These are phyloP conservation scores for Yarrowia deformans DNA, from an alignment of 805 yeast genomes.

Conservation along the genomic window DNA sequence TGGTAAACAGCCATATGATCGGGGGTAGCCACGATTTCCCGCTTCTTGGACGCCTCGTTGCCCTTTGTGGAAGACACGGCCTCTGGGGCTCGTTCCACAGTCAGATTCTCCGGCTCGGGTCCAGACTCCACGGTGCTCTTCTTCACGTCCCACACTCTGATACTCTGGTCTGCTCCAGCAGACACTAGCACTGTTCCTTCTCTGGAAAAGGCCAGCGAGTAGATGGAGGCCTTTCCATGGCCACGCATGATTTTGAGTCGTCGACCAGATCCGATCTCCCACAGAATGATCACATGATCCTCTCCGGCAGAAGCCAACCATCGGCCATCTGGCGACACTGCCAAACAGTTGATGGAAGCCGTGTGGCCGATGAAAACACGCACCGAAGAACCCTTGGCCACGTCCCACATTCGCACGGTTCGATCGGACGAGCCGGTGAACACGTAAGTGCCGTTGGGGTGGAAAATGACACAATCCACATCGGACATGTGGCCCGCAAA, in stretches of 20 bases:
- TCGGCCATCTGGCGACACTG: slow-evolving; percentile 96
- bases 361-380: slow-evolving; percentile 92
- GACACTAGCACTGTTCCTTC: slow-evolving; percentile 91
- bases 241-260: slow-evolving; percentile 91
- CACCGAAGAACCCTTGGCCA: slow-evolving; percentile 84
- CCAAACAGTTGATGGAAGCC: slow-evolving; percentile 83
- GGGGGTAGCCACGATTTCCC: slow-evolving; percentile 78
- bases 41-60: slow-evolving; percentile 49
- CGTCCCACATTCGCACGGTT: slow-evolving; percentile 98
- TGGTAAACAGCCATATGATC: slow-evolving; percentile 94
- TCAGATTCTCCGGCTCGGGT: slow-evolving; percentile 76
- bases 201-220: slow-evolving; percentile 80
- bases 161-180: slow-evolving; percentile 91
- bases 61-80: slow-evolving; percentile 40
- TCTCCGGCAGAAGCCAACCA: slow-evolving; percentile 96
- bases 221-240: slow-evolving; percentile 86
- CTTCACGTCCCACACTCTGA: slow-evolving; percentile 95
- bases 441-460: slow-evolving; percentile 93
- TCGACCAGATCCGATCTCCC: slow-evolving; percentile 95
- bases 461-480: slow-evolving; percentile 93
- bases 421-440: slow-evolving; percentile 96
- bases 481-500: slow-evolving; percentile 98
- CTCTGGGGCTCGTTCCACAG: slow-evolving; percentile 50
- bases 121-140: slow-evolving; percentile 81
- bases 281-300: slow-evolving; percentile 83